Conservation (phyloP, 345 rosid genomes). For the thale cress (Arabidopsis thaliana) region DNA sequence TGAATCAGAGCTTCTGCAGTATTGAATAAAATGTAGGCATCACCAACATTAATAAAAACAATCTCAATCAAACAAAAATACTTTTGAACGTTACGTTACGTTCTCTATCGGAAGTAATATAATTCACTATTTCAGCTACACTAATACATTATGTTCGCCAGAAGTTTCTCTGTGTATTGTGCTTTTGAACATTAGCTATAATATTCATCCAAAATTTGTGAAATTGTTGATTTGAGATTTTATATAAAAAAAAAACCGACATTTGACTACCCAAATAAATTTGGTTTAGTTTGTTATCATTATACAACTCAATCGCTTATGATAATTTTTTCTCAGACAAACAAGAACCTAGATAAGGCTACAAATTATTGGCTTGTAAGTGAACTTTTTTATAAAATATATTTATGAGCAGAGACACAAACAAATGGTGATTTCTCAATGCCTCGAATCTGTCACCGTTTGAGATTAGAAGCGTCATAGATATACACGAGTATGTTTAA, state of each 20-base stretch:
- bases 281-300: background rate
- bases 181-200: background rate
- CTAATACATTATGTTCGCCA: background rate
- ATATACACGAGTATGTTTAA: conserved; percentile 31
- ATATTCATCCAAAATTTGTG: background rate
- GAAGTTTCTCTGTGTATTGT: background rate
- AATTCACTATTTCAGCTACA: background rate
- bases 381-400: background rate
- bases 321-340: background rate
- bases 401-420: background rate
- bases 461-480: conserved; percentile 28
- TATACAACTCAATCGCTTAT: background rate
- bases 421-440: conserved; percentile 18
- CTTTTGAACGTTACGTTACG: no score
- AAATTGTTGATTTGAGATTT: background rate
- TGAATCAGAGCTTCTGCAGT: conserved; percentile 48
- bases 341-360: background rate
- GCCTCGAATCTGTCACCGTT: conserved; percentile 33
- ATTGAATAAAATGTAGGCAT: conserved; percentile 23
- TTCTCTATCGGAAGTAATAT: background rate
- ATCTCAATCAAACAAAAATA: conserved; percentile 23
- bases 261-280: background rate
- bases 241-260: background rate
- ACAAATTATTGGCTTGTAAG: background rate
- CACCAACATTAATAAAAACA: conserved; percentile 14